phyloP scores from a whole-genome alignment of 805 yeast genomes.

The Alloascoidea hylecoeti region DNA sequence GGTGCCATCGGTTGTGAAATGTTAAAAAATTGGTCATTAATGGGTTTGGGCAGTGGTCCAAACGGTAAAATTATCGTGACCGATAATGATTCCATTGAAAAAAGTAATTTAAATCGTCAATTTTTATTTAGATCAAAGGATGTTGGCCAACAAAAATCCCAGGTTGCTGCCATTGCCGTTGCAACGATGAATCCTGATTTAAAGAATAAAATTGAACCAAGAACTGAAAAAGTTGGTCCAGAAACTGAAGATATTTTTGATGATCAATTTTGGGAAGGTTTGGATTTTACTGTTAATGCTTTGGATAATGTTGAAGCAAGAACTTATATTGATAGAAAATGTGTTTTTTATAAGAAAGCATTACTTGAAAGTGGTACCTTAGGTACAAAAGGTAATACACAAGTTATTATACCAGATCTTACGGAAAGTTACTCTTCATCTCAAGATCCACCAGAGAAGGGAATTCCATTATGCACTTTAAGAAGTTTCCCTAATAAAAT shows the following conservation, averaged over 20 bases:
- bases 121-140: constrained; percentile 89
- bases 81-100: constrained; percentile 91
- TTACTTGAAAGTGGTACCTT: constrained; percentile 92
- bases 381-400: constrained; percentile 98
- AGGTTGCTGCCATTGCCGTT: constrained; percentile 81
- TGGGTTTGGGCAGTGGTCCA: constrained; percentile 91
- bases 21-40: constrained; percentile 95
- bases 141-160: constrained; percentile 85
- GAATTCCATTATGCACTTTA: constrained; percentile 93
- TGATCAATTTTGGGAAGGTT: constrained; percentile 69
- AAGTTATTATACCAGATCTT: constrained; percentile 83
- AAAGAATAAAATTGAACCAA: constrained; percentile 59
- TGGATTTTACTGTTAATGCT: constrained; percentile 92
- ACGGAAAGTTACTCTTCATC: constrained; percentile 95
- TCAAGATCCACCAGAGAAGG: constrained; percentile 97
- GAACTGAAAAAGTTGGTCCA: constrained; percentile 79
- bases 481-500: constrained; percentile 97
- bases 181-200: constrained; percentile 76
- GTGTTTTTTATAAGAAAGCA: constrained; percentile 85
- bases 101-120: constrained; percentile 92
- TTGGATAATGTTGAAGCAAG: constrained; percentile 96
- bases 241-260: constrained; percentile 84
- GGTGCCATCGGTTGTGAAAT: constrained; percentile 99
- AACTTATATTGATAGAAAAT: constrained; percentile 93
- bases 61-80: constrained; percentile 76